phyloP scores from a whole-genome alignment of 1,284 basidiomycete species.

The Austroboletus niveus region DNA sequence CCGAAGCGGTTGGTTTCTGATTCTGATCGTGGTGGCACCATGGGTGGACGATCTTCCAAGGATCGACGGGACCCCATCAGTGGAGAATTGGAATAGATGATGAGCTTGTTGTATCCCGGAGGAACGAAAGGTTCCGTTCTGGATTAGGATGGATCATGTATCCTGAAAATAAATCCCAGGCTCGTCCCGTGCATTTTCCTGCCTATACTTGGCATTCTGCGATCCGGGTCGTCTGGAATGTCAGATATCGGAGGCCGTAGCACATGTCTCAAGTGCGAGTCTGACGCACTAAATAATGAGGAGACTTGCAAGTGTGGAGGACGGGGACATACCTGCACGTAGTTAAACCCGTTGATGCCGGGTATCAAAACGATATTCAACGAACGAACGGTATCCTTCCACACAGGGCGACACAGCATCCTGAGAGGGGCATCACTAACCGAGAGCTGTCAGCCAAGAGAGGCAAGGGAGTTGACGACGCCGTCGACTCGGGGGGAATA shows the following conservation, averaged over 20 bases:
- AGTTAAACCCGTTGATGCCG: not conserved
- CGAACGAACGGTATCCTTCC: slow-evolving; percentile 1
- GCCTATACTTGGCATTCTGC: not conserved
- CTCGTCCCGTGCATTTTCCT: slow-evolving; percentile 1
- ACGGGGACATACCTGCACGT: slow-evolving; percentile 4
- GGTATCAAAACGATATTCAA: not conserved
- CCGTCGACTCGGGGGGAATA: not conserved
- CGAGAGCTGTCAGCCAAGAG: slow-evolving; percentile 8
- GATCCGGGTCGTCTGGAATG: not conserved
- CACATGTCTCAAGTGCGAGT: not conserved
- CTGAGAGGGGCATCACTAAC: slow-evolving; percentile 6
- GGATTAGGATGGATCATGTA: slow-evolving; percentile 11
- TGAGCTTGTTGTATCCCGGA: not conserved
- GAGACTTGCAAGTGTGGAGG: not conserved
- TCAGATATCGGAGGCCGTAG: too few relatives aligned
- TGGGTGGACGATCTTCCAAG: slow-evolving; percentile 5
- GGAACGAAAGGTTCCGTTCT: slow-evolving; percentile 1
- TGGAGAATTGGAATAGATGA: not conserved
- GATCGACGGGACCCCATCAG: slow-evolving; percentile 10
- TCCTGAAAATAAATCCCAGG: not conserved
- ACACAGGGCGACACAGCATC: slow-evolving; percentile 11
- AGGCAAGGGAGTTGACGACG: not conserved
- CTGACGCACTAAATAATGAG: not conserved
- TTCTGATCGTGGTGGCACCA: slow-evolving; percentile 3
- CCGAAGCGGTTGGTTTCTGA: not conserved